Base-by-base conservation (phyloP, 2,329 filamentous ascomycete genomes). In the Colletotrichum abscissum region DNA sequence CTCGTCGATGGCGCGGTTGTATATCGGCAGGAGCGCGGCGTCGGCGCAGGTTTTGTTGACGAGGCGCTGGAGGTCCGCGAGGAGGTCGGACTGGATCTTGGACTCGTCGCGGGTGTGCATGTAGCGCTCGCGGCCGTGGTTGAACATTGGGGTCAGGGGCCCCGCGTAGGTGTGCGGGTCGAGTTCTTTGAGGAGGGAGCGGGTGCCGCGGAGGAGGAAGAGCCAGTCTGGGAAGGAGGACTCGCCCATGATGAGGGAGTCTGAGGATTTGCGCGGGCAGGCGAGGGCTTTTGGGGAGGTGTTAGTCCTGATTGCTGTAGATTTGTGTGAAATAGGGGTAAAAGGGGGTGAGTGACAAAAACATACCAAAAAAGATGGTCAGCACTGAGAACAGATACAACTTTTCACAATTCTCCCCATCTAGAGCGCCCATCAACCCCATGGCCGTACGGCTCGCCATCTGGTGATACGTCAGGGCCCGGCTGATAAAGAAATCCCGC, bases 401-500 rank as follows among this genome's bases (percentile, higher is more conserved):
- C 12, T 72, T 72, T 71, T 78, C 77, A 67, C 74, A 76, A 33
- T 79, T 75, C 14, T 77, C 75, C 22, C 66, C 52, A 9, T 74
- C 67, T 74, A 67, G 63, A 24, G 75, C 64, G 1, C 60, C 62
- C 75, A 78, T 69, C 28, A 76, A 54, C 14, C 70, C 67, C 56
- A 77, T 76, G 54, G 75, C 76, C 22, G 73, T 69, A 24, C 67
- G 73, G 49, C 66, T 73, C 9, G 73, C 74, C 65, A 75, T 69
- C 57, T 75, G 74, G 33, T 76, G 74, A 57, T 76, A 74, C 28
- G 70, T 72, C 35, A 76, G 46, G 11, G 74, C 74, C 46, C 70
- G 24, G 8, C 70, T 60, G 16, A 84, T 76, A 68, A 86, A 88
- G 46, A 76, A 79, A n/a, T 82, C 80, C 24, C 79, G 79, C 64